Percentiles rank a stretch among this genome's conserved stretches.
Evolutionary conservation across 1,284 basidiomycete species (phyloP).

Genomic region (Trametes polyzona): DNA sequence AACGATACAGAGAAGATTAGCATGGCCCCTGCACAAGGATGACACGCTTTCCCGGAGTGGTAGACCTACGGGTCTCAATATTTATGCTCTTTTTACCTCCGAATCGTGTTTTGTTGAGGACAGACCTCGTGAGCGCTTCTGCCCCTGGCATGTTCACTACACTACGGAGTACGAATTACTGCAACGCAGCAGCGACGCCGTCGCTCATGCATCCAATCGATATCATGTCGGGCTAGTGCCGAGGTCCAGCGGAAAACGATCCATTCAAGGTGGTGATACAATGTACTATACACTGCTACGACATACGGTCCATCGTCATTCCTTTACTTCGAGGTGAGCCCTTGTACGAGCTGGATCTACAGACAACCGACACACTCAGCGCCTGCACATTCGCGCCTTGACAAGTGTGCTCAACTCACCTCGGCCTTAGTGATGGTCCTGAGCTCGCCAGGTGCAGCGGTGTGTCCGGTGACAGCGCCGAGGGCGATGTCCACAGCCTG

Average conservation of each 20-base stretch:
- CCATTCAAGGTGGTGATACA: not conserved
- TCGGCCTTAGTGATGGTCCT: slow-evolving; percentile 65
- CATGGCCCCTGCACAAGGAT: slow-evolving; percentile 27
- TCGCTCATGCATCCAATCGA: no score
- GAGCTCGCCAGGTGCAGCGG: slow-evolving; percentile 65
- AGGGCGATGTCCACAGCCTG: slow-evolving; percentile 57
- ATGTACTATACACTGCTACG: not conserved
- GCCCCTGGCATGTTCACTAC: no score
- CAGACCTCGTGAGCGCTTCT: no score
- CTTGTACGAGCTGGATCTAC: slow-evolving; percentile 37
- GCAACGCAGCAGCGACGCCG: no score
- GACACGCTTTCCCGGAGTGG: slow-evolving; percentile 27
- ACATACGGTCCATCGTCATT: no score
- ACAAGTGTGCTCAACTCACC: slow-evolving; percentile 41
- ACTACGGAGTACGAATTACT: no score
- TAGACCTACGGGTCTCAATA: slow-evolving; percentile 27
- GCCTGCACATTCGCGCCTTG: not conserved
- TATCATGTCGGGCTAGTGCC: no score
- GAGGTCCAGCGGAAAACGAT: no score
- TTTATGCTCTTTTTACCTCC: slow-evolving; percentile 12
- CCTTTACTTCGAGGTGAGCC: slow-evolving; percentile 22
- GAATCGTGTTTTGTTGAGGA: not conserved
- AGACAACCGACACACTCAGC: no score
- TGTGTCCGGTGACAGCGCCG: slow-evolving; percentile 57
- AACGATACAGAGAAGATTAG: slow-evolving; percentile 28